Conservation (phyloP, 257 asterid genomes). For the Perilla frutescens region DNA sequence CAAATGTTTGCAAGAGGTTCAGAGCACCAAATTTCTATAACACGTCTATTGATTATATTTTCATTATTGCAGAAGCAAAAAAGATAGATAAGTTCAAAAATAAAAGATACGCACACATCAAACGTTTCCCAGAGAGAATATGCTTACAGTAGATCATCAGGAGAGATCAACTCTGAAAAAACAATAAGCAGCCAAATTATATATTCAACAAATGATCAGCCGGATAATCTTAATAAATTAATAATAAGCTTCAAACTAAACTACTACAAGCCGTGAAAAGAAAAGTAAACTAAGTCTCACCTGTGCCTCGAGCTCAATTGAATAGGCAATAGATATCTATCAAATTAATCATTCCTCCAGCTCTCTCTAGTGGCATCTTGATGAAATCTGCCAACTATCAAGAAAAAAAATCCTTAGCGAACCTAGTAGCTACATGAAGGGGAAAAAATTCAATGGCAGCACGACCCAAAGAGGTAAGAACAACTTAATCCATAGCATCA, state of each 20-base stretch:
- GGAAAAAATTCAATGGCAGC: neutral
- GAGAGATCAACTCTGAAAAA: no score
- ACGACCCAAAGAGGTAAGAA: no score
- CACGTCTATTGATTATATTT: neutral
- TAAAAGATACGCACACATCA: no score
- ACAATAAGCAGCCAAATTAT: no score
- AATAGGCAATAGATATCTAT: slow-evolving; percentile 93
- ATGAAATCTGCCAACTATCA: slow-evolving; percentile 94
- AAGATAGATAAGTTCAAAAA: no score
- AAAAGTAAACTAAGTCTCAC: slow-evolving; percentile 39
- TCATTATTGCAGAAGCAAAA: no score
- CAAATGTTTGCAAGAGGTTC: slow-evolving; percentile 3
- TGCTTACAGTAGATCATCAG: no score
- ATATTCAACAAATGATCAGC: no score
- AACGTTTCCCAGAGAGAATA: no score
- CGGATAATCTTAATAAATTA: no score
- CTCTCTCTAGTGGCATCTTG: slow-evolving; percentile 81
- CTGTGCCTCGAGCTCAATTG: slow-evolving; percentile 99
- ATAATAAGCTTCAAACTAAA: neutral
- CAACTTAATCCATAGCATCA: no score
- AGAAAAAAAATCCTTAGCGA: slow-evolving; percentile 33
- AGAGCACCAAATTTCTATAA: slow-evolving; percentile 27
- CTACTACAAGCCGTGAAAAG: neutral
- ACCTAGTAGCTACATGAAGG: slow-evolving; percentile 32
- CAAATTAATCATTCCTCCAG: slow-evolving; percentile 96